These are phyloP conservation scores for Triticum timopheevii DNA, from an alignment of 176 grass and related monocot genomes.

Conservation along the genomic window DNA sequence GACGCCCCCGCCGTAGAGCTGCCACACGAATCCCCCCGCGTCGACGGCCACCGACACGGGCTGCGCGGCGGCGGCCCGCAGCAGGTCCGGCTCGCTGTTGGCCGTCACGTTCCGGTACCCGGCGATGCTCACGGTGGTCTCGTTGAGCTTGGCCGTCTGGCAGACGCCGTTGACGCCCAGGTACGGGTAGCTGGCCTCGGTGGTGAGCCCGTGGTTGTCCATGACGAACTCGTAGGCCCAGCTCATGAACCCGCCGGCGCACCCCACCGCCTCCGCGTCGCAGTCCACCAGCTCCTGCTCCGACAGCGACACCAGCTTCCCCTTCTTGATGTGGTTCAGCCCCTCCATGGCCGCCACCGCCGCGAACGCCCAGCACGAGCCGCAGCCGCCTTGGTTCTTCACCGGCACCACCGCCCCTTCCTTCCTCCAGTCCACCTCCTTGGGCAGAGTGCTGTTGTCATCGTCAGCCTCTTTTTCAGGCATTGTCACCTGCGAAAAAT, in stretches of 20 bases:
- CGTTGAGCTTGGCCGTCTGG: constrained; percentile 26
- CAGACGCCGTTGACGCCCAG: constrained; percentile 23
- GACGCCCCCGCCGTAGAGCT: constrained; percentile 63
- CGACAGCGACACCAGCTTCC: constrained; percentile 54
- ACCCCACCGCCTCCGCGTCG: constrained; percentile 21
- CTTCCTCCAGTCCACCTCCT: constrained; percentile 49
- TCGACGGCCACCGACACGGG: constrained; percentile 60
- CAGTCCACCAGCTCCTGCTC: constrained; percentile 88
- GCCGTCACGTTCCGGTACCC: constrained; percentile 45
- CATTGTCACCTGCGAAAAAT: neutral
- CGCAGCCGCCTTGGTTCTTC: constrained; percentile 63
- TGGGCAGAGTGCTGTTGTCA: neutral
- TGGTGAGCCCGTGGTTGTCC: constrained; percentile 46
- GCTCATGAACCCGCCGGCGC: constrained; percentile 52
- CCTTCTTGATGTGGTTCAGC: constrained; percentile 58
- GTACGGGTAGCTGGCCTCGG: constrained; percentile 67
- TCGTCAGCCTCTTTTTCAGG: neutral
- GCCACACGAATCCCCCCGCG: constrained; percentile 37
- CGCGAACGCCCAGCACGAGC: constrained; percentile 71
- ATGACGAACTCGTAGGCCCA: constrained; percentile 51
- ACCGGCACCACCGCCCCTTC: constrained; percentile 40
- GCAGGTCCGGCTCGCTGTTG: constrained; percentile 48
- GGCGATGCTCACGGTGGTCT: constrained; percentile 37
- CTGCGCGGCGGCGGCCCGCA: constrained; percentile 43
- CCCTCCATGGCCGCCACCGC: constrained; percentile 67